phyloP scores from a whole-genome alignment of 140 eudicot species.

The Cichorium intybus region DNA sequence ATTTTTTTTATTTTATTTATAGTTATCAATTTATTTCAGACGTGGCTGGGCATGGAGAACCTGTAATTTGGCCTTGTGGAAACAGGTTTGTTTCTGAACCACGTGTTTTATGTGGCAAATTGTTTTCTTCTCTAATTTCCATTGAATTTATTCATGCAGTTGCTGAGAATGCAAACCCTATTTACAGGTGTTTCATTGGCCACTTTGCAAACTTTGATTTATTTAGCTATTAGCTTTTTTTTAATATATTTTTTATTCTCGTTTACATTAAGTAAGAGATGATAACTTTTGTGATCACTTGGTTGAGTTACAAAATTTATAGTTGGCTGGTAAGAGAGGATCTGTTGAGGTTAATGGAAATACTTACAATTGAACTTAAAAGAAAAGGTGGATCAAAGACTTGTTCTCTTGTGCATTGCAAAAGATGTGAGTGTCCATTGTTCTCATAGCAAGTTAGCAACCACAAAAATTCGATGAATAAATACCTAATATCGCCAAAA shows the following conservation, averaged over 20 bases:
- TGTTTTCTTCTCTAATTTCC: neutral
- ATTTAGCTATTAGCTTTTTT: neutral
- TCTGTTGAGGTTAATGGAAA: too few species aligned
- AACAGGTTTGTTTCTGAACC: neutral
- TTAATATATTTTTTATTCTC: too few species aligned
- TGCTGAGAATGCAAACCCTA: neutral
- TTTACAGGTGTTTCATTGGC: too few species aligned
- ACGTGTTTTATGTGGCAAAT: neutral
- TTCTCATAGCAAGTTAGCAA: too few species aligned
- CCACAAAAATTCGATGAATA: too few species aligned
- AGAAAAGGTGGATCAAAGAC: too few species aligned
- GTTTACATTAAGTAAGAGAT: too few species aligned
- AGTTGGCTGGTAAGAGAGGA: too few species aligned
- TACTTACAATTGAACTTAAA: too few species aligned
- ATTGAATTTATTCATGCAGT: neutral
- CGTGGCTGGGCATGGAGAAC: neutral
- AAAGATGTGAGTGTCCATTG: too few species aligned
- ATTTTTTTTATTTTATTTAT: neutral
- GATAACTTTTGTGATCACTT: neutral
- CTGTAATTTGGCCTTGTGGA: neutral
- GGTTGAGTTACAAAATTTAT: neutral
- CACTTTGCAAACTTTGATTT: neutral
- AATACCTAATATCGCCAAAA: too few species aligned
- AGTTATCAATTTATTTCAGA: neutral
- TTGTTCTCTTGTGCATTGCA: too few species aligned